Evolutionary conservation across 805 yeast genomes (phyloP).

Genomic region (Hanseniaspora singularis): DNA sequence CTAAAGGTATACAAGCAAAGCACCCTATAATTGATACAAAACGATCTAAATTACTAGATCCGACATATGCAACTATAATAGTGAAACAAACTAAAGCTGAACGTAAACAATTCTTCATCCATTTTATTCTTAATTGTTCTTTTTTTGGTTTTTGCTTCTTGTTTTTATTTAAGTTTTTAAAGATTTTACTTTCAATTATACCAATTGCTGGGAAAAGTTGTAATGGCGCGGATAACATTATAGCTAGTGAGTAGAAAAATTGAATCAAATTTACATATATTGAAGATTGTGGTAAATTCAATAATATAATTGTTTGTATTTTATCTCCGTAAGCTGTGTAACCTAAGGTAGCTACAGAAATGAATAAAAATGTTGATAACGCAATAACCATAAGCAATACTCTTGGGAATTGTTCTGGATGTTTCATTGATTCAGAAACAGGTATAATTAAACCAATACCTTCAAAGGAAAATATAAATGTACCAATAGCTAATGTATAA

Average conservation of each 20-base stretch:
- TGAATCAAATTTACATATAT: conserved; percentile 52
- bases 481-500: conserved; percentile 68
- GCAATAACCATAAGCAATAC: conserved; percentile 50
- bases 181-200: conserved; percentile 52
- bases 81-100: conserved; percentile 42
- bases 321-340: conserved; percentile 55
- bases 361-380: conserved; percentile 52
- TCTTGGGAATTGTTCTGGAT: conserved; percentile 60
- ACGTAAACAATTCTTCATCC: conserved; percentile 55
- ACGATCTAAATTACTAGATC: conserved; percentile 56
- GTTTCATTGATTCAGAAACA: conserved; percentile 66
- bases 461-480: conserved; percentile 79
- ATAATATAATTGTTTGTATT: conserved; percentile 54
- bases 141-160: conserved; percentile 29
- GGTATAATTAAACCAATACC: conserved; percentile 77
- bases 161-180: conserved; percentile 28
- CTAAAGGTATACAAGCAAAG: conserved; percentile 75
- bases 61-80: conserved; percentile 48
- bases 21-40: conserved; percentile 76
- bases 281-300: conserved; percentile 62
- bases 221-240: conserved; percentile 65
- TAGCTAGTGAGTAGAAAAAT: conserved; percentile 61
- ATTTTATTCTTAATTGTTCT: conserved; percentile 53
- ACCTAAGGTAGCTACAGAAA: conserved; percentile 54
- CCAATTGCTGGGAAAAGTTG: conserved; percentile 71